Percentiles rank a stretch among this genome's conserved stretches.
Evolutionary conservation across 2,329 filamentous ascomycete species (phyloP).

Genomic region (Bipolaris victoriae): DNA sequence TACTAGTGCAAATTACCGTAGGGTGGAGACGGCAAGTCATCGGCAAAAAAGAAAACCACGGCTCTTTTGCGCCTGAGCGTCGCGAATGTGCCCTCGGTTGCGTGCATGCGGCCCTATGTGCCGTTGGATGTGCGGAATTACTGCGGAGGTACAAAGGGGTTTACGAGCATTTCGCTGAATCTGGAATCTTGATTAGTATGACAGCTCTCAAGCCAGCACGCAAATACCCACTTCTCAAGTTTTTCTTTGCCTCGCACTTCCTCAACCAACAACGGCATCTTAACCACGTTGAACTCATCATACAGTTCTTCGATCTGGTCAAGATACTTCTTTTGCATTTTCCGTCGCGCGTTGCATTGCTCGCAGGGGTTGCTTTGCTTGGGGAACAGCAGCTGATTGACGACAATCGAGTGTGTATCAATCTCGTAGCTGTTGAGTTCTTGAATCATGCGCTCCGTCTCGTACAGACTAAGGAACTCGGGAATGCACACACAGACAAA

Average conservation of each 20-base stretch:
- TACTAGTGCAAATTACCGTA: conserved; percentile 10
- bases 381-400: conserved; percentile 96
- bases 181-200: conserved; percentile 27
- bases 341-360: conserved; percentile 90
- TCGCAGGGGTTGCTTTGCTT: conserved; percentile 84
- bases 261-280: conserved; percentile 95
- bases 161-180: conserved; percentile 84
- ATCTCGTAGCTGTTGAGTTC: conserved; percentile 92
- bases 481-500: conserved; percentile 99
- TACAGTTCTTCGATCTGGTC: conserved; percentile 99
- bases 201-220: neutral
- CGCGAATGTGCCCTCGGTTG: conserved; percentile 1
- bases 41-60: conserved; percentile 5
- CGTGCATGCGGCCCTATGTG: conserved; percentile 1
- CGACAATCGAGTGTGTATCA: conserved; percentile 95
- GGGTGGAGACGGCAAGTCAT: conserved; percentile 8
- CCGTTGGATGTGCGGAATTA: conserved; percentile 21
- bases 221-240: conserved; percentile 68
- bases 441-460: conserved; percentile 99
- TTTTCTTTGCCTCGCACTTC: conserved; percentile 96
- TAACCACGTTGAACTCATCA: conserved; percentile 98
- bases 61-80: neutral
- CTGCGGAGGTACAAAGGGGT: conserved; percentile 72
- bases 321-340: conserved; percentile 99
- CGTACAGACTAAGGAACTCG: conserved; percentile 94